Evolutionary conservation across 768 basidiomycete genomes (phyloP).

Genomic region (Omphalotus guepiniiformis): DNA sequence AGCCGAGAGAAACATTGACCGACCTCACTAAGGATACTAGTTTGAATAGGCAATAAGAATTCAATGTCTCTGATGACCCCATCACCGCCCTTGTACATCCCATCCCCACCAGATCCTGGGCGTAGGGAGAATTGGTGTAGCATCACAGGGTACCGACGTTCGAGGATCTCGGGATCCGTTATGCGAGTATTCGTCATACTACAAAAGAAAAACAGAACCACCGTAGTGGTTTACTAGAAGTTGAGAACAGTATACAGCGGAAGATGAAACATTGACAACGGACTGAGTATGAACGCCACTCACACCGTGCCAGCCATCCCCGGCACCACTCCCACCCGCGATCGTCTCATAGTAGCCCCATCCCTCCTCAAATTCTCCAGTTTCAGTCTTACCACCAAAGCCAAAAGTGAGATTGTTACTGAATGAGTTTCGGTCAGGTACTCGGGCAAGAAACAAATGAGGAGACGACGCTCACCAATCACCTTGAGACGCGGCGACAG

Average conservation of each 20-base stretch:
- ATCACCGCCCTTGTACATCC: background rate
- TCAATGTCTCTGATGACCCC: constrained; percentile 4
- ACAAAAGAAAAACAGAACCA: too few species aligned
- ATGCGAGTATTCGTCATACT: constrained; percentile 6
- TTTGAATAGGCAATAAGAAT: background rate
- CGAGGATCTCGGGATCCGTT: constrained; percentile 4
- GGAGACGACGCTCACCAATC: background rate
- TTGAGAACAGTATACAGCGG: too few species aligned
- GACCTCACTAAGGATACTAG: constrained; percentile 1
- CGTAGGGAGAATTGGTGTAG: constrained; percentile 3
- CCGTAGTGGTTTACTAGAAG: too few species aligned
- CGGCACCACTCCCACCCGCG: constrained; percentile 1
- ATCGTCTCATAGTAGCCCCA: constrained; percentile 4
- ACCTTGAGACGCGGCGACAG: constrained; percentile 3
- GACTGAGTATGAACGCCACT: background rate
- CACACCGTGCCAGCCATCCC: background rate
- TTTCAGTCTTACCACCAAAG: background rate
- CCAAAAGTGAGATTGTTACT: constrained; percentile 1
- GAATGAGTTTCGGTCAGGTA: background rate
- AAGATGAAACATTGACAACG: too few species aligned
- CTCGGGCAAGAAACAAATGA: background rate
- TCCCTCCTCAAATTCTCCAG: background rate
- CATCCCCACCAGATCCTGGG: background rate
- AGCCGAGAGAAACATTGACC: too few species aligned
- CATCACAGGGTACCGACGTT: constrained; percentile 2